Conservation (phyloP, 2,329 filamentous ascomycete genomes). For the Aspergillus awamori region DNA sequence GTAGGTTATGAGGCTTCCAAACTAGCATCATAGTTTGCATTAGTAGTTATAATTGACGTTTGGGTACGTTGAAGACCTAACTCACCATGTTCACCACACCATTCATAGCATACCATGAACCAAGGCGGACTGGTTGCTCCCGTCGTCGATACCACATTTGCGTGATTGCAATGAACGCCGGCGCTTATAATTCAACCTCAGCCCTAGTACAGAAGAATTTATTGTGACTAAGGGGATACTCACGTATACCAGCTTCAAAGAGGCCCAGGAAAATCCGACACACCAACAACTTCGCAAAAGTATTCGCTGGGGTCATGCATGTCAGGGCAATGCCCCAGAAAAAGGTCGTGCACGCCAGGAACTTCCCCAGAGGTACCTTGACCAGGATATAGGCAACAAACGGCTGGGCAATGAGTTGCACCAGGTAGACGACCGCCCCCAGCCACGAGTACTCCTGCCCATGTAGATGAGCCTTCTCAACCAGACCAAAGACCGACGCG, state of each 20-base stretch:
- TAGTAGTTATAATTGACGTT: background rate
- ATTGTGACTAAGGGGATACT: conserved; percentile 7
- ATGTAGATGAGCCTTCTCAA: conserved; percentile 59
- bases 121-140: conserved; percentile 55
- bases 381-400: conserved; percentile 59
- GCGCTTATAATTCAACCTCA: conserved; percentile 38
- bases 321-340: conserved; percentile 57
- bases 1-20: conserved; percentile 59
- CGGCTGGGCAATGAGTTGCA: conserved; percentile 58
- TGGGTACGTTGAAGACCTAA: background rate
- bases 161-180: conserved; percentile 56
- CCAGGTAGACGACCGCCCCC: conserved; percentile 57
- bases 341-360: conserved; percentile 56
- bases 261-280: conserved; percentile 60
- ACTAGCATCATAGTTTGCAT: conserved; percentile 20
- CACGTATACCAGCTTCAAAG: conserved; percentile 54
- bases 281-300: conserved; percentile 54
- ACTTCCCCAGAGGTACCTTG: conserved; percentile 63
- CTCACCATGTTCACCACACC: conserved; percentile 57
- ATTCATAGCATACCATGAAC: conserved; percentile 60
- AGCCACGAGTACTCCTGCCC: conserved; percentile 60
- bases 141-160: conserved; percentile 59
- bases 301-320: conserved; percentile 56
- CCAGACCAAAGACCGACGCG: conserved; percentile 65
- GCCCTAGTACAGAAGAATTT: background rate